Evolutionary conservation across 78 protist species (phyloP).

Genomic region (Chrysochromulina parva): DNA sequence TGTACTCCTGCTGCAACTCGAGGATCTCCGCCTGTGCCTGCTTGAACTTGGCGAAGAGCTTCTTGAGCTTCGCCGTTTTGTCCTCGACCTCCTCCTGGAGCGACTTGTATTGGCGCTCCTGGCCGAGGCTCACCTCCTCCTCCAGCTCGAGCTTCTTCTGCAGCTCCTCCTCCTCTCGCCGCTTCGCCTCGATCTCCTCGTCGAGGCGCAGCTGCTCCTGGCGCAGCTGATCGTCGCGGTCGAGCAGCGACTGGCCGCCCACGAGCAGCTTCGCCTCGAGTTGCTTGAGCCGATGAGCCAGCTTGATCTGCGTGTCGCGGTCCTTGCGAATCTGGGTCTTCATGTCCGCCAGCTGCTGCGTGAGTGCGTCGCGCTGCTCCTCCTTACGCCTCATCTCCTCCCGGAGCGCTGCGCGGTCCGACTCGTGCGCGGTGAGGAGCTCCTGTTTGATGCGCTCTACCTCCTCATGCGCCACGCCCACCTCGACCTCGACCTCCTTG

Average conservation of each 20-base stretch:
- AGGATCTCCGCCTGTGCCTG: constrained; percentile 42
- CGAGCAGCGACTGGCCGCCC: constrained; percentile 35
- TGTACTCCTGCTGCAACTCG: constrained; percentile 57
- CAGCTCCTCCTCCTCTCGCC: not conserved
- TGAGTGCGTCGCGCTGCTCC: no score
- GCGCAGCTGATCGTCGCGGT: not conserved
- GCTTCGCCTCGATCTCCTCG: constrained; percentile 28
- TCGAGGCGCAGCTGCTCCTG: constrained; percentile 35
- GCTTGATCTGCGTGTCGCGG: not conserved
- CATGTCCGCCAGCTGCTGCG: not conserved
- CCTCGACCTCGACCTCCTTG: not conserved
- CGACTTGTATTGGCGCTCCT: not conserved
- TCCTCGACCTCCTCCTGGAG: constrained; percentile 35
- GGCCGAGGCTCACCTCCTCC: not conserved
- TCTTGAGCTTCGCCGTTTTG: constrained; percentile 54
- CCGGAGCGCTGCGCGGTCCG: no score
- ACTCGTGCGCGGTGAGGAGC: not conserved
- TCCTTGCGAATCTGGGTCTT: not conserved
- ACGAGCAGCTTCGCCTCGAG: constrained; percentile 18
- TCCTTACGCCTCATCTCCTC: no score
- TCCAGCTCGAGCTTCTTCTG: not conserved
- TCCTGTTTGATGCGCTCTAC: constrained; percentile 32
- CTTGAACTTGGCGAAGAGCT: constrained; percentile 44
- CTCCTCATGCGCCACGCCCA: not conserved
- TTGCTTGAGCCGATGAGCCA: not conserved